These are phyloP conservation scores for Rachicladosporium sp. DNA, from an alignment of 2,329 filamentous ascomycete species.

Conservation along the genomic window DNA sequence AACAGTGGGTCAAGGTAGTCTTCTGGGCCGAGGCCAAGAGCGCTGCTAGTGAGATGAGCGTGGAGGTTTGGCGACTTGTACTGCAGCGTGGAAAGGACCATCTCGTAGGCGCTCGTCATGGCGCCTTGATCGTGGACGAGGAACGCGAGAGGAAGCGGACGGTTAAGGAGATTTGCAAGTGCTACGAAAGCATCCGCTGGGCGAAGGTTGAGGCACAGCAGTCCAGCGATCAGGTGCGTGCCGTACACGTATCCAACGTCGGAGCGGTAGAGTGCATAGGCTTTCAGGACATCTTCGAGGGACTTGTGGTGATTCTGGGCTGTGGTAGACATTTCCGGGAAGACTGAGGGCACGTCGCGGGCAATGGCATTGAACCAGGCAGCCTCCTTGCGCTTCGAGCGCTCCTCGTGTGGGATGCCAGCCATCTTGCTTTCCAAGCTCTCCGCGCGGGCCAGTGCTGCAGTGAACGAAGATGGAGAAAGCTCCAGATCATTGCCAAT, in stretches of 20 bases:
- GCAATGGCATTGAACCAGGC: slow-evolving; percentile 53
- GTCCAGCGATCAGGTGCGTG: slow-evolving; percentile 61
- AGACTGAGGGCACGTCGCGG: slow-evolving; percentile 54
- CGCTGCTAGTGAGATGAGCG: slow-evolving; percentile 44
- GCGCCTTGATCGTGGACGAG: slow-evolving; percentile 58
- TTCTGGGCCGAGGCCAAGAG: slow-evolving; percentile 22
- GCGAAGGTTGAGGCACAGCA: slow-evolving; percentile 59
- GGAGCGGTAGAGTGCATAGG: slow-evolving; percentile 69
- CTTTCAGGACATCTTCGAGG: slow-evolving; percentile 60
- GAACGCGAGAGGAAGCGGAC: slow-evolving; percentile 62
- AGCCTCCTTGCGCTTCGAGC: slow-evolving; percentile 38
- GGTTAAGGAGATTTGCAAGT: slow-evolving; percentile 66
- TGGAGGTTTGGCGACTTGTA: slow-evolving; percentile 54
- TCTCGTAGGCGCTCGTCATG: slow-evolving; percentile 55
- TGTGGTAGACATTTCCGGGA: slow-evolving; percentile 50
- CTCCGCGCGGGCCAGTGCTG: slow-evolving; percentile 55
- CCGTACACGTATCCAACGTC: slow-evolving; percentile 69
- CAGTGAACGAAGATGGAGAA: slow-evolving; percentile 53
- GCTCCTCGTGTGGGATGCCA: slow-evolving; percentile 31
- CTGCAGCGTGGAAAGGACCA: slow-evolving; percentile 54
- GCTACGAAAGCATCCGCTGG: slow-evolving; percentile 55
- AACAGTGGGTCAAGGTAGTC: slow-evolving; percentile 24
- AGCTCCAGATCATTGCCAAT: slow-evolving; percentile 63
- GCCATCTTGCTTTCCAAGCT: slow-evolving; percentile 47
- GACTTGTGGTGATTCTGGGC: too few species aligned